Percentiles rank a stretch among this genome's conserved stretches.
Conservation (phyloP, 23 red algal genomes). For the Cyanidiococcus yangmingshanensis region DNA sequence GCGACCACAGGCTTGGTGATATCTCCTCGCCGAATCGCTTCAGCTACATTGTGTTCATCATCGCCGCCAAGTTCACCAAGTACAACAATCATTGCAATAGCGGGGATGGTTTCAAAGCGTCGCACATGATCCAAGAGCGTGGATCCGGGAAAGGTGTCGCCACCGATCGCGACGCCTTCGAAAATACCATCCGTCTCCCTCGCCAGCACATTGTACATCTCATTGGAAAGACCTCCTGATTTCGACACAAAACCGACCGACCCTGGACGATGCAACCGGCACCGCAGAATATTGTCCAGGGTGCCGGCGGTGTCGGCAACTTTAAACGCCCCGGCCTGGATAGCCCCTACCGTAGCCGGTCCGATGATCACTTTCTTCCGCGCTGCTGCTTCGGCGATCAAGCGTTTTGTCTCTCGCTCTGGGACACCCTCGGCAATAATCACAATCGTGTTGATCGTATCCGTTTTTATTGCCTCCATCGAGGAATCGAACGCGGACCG, state of each 20-base stretch:
- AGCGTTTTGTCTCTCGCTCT: conserved; percentile 67
- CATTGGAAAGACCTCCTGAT: conserved; percentile 90
- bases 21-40: conserved; percentile 45
- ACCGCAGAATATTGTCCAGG: conserved; percentile 85
- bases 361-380: conserved; percentile 77
- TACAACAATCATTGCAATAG: conserved; percentile 82
- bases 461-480: conserved; percentile 40
- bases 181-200: conserved; percentile 82
- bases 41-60: conserved; percentile 77
- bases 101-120: conserved; percentile 56
- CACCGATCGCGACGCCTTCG: conserved; percentile 92
- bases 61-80: conserved; percentile 93
- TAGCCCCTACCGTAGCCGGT: conserved; percentile 88
- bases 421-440: conserved; percentile 98
- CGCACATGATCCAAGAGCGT: conserved; percentile 80
- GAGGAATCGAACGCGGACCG: conserved; percentile 82
- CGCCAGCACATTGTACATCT: conserved; percentile 96
- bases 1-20: conserved; percentile 88
- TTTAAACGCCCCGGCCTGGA: conserved; percentile 90
- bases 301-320: conserved; percentile 96
- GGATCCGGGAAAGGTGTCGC: conserved; percentile 86
- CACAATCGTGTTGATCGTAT: conserved; percentile 55
- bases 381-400: conserved; percentile 53
- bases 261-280: conserved; percentile 87
- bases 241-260: conserved; percentile 95